Base-by-base conservation (phyloP, 306 rosid species). In the Pyrus pyrifolia region DNA sequence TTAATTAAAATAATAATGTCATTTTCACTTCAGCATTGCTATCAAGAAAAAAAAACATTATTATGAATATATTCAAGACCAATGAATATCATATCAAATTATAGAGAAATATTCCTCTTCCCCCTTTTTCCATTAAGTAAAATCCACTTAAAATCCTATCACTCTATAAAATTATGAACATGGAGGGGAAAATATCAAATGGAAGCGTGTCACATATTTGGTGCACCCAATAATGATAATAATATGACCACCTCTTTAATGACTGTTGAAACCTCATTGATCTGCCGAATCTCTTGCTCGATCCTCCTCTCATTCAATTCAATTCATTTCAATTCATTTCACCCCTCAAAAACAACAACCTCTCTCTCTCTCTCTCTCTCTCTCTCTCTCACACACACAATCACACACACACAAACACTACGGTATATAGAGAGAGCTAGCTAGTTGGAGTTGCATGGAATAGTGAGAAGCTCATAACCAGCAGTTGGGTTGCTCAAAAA, bases 271-370 rank as follows among this genome's bases (percentile, higher is more conserved):
- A 76, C 69, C 86, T 80, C 79, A 75, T 87, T 82, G 92, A 89
- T 91, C 88, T 86, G 83, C 85, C 72, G 29, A 87, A 87, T 89
- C 96, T 78, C 81, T 63, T 75, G 29, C 46, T 71, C 25, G 14
- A 31, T 65, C 76, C 11, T 75, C 15, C 78, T 38, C 72, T 76
- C 82, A 38, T 71, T 60, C 71, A 76, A 23, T 76, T 12, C 38
- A 29, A 19, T 33, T 66, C 17, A 66, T 15, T 76, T 12, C 38
- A 29, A 19, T 33, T 66, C 9, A 66, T 29, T 35, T 38, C 51
- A 35, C 51, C 49, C 51, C 51, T 10, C 76, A 38, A 72, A 80
- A 81, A 72, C 65, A 77, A 74, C 78, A 76, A 80, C 44, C 70
- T 72, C 71, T 60, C 69, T 19, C 78, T 71, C 72, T 33, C 51